These are phyloP conservation scores for Balamuthia mandrillaris DNA, from an alignment of 208 protist species.

Conservation along the genomic window DNA sequence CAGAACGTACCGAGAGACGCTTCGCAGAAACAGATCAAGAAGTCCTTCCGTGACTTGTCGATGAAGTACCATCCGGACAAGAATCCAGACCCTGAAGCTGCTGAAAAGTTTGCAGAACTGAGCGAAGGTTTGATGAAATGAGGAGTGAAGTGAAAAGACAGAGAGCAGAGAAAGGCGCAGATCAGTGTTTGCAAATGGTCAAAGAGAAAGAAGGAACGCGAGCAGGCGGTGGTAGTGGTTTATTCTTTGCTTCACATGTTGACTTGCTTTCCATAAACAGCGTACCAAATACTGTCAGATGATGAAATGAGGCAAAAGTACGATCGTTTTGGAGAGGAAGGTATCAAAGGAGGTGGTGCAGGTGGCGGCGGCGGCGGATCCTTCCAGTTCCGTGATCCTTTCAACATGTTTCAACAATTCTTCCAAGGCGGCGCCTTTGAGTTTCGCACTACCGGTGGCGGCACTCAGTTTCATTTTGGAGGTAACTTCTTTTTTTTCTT, in stretches of 20 bases:
- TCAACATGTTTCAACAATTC: slow-evolving; percentile 30
- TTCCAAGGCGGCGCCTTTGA: background rate
- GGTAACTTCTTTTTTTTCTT: background rate
- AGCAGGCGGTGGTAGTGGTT: too few relatives aligned
- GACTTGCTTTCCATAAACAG: slow-evolving; percentile 16
- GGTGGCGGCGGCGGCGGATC: slow-evolving; percentile 49
- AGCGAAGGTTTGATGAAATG: slow-evolving; percentile 16
- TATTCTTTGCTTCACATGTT: too few relatives aligned
- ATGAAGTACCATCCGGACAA: slow-evolving; percentile 74
- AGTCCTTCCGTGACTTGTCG: slow-evolving; percentile 65
- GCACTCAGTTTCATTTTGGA: background rate
- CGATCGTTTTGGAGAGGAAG: slow-evolving; percentile 69
- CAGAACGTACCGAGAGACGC: slow-evolving; percentile 51
- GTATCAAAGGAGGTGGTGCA: slow-evolving; percentile 64
- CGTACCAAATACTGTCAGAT: slow-evolving; percentile 72
- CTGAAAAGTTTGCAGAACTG: slow-evolving; percentile 20
- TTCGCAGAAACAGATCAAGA: slow-evolving; percentile 64
- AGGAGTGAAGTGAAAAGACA: too few relatives aligned
- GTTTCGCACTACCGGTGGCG: background rate
- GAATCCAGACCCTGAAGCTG: slow-evolving; percentile 41
- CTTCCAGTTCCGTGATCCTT: slow-evolving; percentile 16
- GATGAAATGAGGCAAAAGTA: slow-evolving; percentile 62
- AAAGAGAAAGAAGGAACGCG: too few relatives aligned
- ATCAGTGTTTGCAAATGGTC: too few relatives aligned
- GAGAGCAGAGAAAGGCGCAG: too few relatives aligned